Percentiles rank a stretch among this genome's conserved stretches.
Conservation (phyloP, 768 basidiomycete genomes). For the Agrocybe pediades region DNA sequence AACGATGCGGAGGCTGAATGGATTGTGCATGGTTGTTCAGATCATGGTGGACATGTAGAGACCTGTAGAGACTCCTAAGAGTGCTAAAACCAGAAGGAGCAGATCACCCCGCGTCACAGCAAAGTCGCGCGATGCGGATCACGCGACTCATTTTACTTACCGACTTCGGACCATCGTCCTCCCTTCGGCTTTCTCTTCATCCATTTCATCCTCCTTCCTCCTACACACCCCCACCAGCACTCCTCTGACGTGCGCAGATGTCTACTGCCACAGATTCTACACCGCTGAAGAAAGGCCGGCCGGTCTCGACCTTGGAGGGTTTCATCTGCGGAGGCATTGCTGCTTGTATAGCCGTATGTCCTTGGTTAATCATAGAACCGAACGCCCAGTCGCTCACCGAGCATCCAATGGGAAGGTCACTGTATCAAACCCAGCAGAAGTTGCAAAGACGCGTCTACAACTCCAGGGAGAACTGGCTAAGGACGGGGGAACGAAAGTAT, state of each 20-base stretch:
- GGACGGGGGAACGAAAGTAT: conserved; percentile 70
- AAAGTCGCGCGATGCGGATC: conserved; percentile 6
- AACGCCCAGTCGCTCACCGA: not conserved
- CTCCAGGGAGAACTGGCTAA: conserved; percentile 94
- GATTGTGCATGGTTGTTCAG: conserved; percentile 30
- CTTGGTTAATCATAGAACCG: not conserved
- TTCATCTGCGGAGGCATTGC: conserved; percentile 92
- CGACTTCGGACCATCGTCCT: not conserved
- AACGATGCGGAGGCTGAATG: conserved; percentile 52
- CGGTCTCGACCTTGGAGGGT: conserved; percentile 71
- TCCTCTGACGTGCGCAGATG: conserved; percentile 10
- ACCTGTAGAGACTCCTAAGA: not conserved
- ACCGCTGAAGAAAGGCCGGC: conserved; percentile 18
- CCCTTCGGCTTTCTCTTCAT: conserved; percentile 1
- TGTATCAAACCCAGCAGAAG: conserved; percentile 78
- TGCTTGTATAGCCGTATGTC: conserved; percentile 83
- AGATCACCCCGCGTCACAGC: not conserved
- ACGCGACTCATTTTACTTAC: conserved; percentile 13
- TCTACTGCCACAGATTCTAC: conserved; percentile 10
- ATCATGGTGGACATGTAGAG: conserved; percentile 5
- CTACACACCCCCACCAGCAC: conserved; percentile 1
- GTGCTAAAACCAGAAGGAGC: not conserved
- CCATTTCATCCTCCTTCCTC: not conserved
- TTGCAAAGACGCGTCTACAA: conserved; percentile 94
- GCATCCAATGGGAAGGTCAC: conserved; percentile 55